phyloP scores from a whole-genome alignment of 352 stramenopile species.

The Pythium phragmitis region DNA sequence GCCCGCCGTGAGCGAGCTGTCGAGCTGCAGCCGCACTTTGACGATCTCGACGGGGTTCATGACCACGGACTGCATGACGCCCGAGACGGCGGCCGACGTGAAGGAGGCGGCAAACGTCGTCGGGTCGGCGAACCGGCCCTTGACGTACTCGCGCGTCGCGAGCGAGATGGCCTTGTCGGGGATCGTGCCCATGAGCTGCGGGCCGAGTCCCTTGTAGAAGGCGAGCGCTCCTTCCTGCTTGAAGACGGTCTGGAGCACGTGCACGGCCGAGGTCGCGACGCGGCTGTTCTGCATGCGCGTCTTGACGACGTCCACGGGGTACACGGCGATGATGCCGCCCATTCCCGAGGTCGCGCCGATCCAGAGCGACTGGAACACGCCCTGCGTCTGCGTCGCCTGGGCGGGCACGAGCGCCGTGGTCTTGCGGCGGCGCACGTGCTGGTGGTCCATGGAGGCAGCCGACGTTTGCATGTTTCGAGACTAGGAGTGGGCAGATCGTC shows the following conservation, averaged over 20 bases:
- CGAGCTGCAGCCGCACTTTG: conserved; percentile 83
- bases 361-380: conserved; percentile 77
- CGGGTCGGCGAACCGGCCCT: conserved; percentile 68
- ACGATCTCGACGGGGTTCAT: conserved; percentile 87
- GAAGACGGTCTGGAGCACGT: conserved; percentile 61
- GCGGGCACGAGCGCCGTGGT: conserved; percentile 23
- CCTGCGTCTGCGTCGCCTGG: conserved; percentile 34
- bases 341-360: conserved; percentile 78
- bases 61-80: conserved; percentile 71
- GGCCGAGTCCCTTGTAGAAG: conserved; percentile 79
- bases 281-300: conserved; percentile 81
- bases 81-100: conserved; percentile 61
- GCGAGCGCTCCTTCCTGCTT: conserved; percentile 57
- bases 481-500: background rate
- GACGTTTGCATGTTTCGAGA: conserved; percentile 13
- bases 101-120: conserved; percentile 74
- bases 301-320: conserved; percentile 84
- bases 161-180: conserved; percentile 82
- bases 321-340: conserved; percentile 80
- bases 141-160: conserved; percentile 76
- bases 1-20: conserved; percentile 56
- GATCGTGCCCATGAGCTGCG: conserved; percentile 71
- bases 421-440: conserved; percentile 35
- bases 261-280: conserved; percentile 50
- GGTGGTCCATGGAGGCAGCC: conserved; percentile 11